These are phyloP conservation scores for Pyracantha coccinea DNA, from an alignment of 331 rosid genomes.

Conservation along the genomic window DNA sequence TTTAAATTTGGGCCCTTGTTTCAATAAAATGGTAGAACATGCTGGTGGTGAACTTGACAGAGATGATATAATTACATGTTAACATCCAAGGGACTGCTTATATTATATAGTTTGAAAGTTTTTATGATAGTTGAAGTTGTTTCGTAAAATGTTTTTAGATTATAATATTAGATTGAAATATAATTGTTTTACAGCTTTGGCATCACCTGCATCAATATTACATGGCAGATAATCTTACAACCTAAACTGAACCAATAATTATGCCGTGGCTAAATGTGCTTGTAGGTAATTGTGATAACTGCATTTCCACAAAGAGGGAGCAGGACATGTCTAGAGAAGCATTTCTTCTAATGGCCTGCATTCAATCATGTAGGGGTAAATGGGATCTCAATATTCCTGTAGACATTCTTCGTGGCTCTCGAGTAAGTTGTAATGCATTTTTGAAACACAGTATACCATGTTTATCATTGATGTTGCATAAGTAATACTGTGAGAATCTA, in stretches of 20 bases:
- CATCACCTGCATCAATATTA: not conserved
- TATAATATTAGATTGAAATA: not conserved
- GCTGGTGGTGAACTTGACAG: not conserved
- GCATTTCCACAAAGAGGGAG: conserved; percentile 50
- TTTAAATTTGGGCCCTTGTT: not conserved
- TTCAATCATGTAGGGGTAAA: conserved; percentile 53
- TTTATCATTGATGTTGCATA: not conserved
- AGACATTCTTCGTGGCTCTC: conserved; percentile 86
- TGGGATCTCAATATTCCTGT: conserved; percentile 85
- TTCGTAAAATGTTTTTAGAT: not conserved
- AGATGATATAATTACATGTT: not conserved
- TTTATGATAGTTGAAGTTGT: not conserved
- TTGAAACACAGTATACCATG: not conserved
- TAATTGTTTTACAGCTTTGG: not conserved
- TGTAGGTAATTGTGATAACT: conserved; percentile 83
- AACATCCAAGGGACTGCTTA: not conserved
- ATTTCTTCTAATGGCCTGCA: conserved; percentile 84
- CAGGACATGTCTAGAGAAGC: conserved; percentile 78
- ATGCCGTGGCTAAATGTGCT: conserved; percentile 7
- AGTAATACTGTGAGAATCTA: not conserved
- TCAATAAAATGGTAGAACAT: not conserved
- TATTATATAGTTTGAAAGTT: not conserved
- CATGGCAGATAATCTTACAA: not conserved
- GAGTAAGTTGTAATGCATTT: conserved; percentile 46
- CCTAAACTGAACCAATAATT: not conserved